Base-by-base conservation (phyloP, 192 early-diverging fungal species). In the Lobosporangium transversale region DNA sequence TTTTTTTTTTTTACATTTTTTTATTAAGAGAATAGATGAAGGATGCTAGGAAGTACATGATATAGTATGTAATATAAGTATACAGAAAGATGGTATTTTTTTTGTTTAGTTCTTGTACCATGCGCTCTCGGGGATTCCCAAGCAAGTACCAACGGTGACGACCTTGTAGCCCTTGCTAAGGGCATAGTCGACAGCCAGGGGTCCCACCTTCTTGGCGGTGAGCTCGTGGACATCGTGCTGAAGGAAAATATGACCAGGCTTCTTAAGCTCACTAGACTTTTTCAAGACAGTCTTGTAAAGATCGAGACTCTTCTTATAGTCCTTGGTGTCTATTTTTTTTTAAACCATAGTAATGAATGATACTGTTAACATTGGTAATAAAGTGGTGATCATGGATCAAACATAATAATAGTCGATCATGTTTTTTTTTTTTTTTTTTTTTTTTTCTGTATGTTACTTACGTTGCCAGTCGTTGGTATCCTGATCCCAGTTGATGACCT, bases 111-210 rank as follows among this genome's bases (percentile, higher is more conserved):
- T 17, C 20, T 51, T 24, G 71, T 76, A 76, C 73, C 73, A 76
- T n/a, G 30, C 52, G 42, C 14, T 17, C 35, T 67, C 18, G 45
- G 58, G 3, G n/a, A 51, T 37, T 40, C 78, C 82, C 42, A 83
- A 61, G 49, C 85, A 87, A 20, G 66, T 70, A 15, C 73, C 83
- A 20, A 87, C 83, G 47, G 83, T 75, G 37, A 76, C 79, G 48
- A 85, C 59, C 70, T 82, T 83, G 73, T 78, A 83, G 7, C 66
- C 62, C 44, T 66, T 51, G 23, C 21, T 48, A 40, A 75, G 60
- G 48, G 80, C 80, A 24, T 70, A 70, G 11, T 50, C 30, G 32
- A 87, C 68, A 23, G 73, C 80, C 66, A 78, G 53, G 11, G 81
- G 83, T 27, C 80, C 80, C 20, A 87, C 54, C 37, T 81, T 32